Conservation (phyloP, 148 eudicot genomes). For the Bassia scoparia region DNA sequence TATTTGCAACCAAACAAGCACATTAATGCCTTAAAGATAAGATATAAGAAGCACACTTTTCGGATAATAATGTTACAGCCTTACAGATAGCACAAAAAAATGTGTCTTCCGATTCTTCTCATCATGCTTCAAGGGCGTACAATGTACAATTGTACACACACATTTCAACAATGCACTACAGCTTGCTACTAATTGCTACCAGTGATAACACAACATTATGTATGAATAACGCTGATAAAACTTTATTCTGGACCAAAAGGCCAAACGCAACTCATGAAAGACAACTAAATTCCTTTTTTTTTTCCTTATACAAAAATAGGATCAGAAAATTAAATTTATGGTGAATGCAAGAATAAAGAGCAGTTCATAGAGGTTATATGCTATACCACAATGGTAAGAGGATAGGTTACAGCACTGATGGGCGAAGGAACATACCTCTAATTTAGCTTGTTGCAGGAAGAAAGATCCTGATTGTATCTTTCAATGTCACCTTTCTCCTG, state of each 20-base stretch:
- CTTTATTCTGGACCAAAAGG: not conserved
- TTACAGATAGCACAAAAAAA: no score
- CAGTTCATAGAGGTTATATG: not conserved
- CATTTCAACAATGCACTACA: not conserved
- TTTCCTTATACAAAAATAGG: not conserved
- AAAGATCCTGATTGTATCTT: conserved; percentile 63
- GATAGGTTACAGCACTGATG: not conserved
- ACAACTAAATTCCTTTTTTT: not conserved
- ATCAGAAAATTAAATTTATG: not conserved
- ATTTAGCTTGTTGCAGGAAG: conserved; percentile 58
- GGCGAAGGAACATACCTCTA: conserved; percentile 35
- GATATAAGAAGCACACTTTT: no score
- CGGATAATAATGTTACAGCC: no score
- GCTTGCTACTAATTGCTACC: not conserved
- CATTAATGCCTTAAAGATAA: no score
- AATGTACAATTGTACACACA: not conserved
- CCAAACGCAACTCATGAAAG: not conserved
- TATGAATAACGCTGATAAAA: no score
- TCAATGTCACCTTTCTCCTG: conserved; percentile 59
- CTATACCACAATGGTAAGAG: not conserved
- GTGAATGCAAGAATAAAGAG: not conserved
- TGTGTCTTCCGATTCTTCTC: no score
- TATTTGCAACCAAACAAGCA: no score
- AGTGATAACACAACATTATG: not conserved
- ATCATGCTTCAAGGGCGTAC: not conserved